Evolutionary conservation across 768 basidiomycete genomes (phyloP).

Genomic region (Flagelloscypha sp.): DNA sequence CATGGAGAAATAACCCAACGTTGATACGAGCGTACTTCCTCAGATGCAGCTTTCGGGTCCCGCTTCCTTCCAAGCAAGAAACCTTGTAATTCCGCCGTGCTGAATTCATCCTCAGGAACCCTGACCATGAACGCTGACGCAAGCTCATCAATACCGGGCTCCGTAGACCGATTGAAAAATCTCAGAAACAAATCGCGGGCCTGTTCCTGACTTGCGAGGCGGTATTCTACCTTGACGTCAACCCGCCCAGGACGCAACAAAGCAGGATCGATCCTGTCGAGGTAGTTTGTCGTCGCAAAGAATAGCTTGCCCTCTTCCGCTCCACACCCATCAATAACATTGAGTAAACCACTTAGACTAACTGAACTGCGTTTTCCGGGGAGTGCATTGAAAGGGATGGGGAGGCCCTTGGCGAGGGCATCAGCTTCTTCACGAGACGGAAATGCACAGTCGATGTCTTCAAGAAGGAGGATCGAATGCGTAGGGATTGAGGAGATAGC

Average conservation of each 20-base stretch:
- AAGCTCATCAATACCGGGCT: neutral
- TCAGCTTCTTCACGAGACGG: constrained; percentile 36
- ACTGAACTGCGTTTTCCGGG: constrained; percentile 24
- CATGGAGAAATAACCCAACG: too few species aligned
- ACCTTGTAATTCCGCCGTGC: constrained; percentile 55
- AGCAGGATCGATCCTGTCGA: constrained; percentile 48
- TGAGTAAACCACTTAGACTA: constrained; percentile 48
- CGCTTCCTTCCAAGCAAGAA: constrained; percentile 43
- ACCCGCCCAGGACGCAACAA: constrained; percentile 50
- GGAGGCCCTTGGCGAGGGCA: neutral
- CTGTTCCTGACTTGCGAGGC: constrained; percentile 37
- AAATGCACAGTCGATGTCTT: constrained; percentile 58
- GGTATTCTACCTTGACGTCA: constrained; percentile 46
- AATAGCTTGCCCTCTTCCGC: constrained; percentile 56
- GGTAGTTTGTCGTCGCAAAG: constrained; percentile 53
- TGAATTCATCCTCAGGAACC: constrained; percentile 42
- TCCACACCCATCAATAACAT: constrained; percentile 52
- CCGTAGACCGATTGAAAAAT: constrained; percentile 29
- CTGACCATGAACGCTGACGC: constrained; percentile 35
- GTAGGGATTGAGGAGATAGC: constrained; percentile 41
- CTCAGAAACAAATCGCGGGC: constrained; percentile 38
- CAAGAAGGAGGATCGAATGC: constrained; percentile 46
- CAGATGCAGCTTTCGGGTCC: too few species aligned
- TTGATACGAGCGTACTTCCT: too few species aligned
- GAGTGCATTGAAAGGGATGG: constrained; percentile 2